These are phyloP conservation scores for Gliomastix tumulicola DNA, from an alignment of 2,329 filamentous ascomycete species.

Conservation along the genomic window DNA sequence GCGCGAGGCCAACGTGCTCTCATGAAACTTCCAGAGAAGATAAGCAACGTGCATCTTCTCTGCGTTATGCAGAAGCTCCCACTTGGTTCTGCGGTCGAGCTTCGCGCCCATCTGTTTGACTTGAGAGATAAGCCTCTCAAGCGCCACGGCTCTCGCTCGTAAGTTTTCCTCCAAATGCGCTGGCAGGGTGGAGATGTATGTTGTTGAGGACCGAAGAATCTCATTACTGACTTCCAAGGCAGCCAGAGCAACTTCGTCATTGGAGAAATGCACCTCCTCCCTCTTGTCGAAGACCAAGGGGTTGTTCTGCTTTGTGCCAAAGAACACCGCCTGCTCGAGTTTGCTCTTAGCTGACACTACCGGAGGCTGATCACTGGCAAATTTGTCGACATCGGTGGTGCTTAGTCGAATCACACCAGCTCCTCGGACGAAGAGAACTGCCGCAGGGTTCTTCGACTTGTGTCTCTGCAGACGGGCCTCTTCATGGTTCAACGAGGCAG, in stretches of 20 bases:
- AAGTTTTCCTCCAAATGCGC: slow-evolving; percentile 79
- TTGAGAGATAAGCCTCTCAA: slow-evolving; percentile 69
- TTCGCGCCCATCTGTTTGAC: slow-evolving; percentile 59
- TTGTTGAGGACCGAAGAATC: slow-evolving; percentile 70
- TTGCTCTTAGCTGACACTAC: slow-evolving; percentile 77
- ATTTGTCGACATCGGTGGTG: slow-evolving; percentile 51
- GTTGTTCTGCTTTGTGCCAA: slow-evolving; percentile 72
- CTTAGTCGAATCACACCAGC: slow-evolving; percentile 54
- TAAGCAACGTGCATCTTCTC: slow-evolving; percentile 82
- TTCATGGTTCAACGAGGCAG: slow-evolving; percentile 26
- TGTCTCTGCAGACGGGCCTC: slow-evolving; percentile 42
- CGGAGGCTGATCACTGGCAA: slow-evolving; percentile 49
- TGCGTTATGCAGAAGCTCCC: slow-evolving; percentile 80
- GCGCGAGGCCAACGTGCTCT: slow-evolving; percentile 56
- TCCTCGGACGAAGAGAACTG: slow-evolving; percentile 56
- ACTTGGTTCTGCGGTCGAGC: slow-evolving; percentile 62
- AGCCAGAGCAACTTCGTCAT: slow-evolving; percentile 67
- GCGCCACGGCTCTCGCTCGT: slow-evolving; percentile 61
- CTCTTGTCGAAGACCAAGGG: slow-evolving; percentile 78
- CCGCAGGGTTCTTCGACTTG: slow-evolving; percentile 54
- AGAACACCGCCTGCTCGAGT: slow-evolving; percentile 92
- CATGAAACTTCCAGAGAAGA: slow-evolving; percentile 74
- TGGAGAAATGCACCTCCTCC: slow-evolving; percentile 58
- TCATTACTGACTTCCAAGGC: slow-evolving; percentile 74
- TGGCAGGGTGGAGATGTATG: slow-evolving; percentile 65